phyloP scores from a whole-genome alignment of 108 stramenopile genomes.

The Cyclotella distinguenda region DNA sequence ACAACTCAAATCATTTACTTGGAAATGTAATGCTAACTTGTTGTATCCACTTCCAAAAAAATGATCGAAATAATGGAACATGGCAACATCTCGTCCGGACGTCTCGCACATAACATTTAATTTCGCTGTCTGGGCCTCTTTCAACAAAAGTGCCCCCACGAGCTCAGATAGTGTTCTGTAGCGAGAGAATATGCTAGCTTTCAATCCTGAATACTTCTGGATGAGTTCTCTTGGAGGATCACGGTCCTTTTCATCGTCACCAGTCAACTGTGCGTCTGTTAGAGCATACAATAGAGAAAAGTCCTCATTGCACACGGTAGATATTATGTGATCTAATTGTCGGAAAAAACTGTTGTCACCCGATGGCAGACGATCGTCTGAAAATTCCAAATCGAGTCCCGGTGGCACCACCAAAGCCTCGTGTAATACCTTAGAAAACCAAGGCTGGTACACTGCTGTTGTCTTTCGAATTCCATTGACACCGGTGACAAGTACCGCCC shows the following conservation, averaged over 20 bases:
- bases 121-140: constrained; percentile 57
- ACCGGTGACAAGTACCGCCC: constrained; percentile 88
- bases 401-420: constrained; percentile 59
- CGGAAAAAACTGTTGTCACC: constrained; percentile 82
- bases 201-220: constrained; percentile 65
- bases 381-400: neutral
- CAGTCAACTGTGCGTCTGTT: constrained; percentile 45
- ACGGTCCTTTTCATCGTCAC: constrained; percentile 4
- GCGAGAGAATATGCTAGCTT: constrained; percentile 84
- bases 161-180: constrained; percentile 83
- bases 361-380: constrained; percentile 37
- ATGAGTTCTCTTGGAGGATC: constrained; percentile 54
- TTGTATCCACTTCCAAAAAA: constrained; percentile 74
- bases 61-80: constrained; percentile 85
- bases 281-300: constrained; percentile 68
- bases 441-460: constrained; percentile 81
- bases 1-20: constrained; percentile 71
- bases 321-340: constrained; percentile 89
- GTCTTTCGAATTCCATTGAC: constrained; percentile 90
- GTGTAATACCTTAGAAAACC: constrained; percentile 63
- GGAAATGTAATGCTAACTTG: constrained; percentile 82
- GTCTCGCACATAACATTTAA: constrained; percentile 84
- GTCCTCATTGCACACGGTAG: constrained; percentile 77
- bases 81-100: constrained; percentile 80
- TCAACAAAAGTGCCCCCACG: constrained; percentile 65